Percentiles rank a stretch among this genome's conserved stretches.
These are phyloP conservation scores for Corylus americana DNA, from an alignment of 306 rosid species.

Conservation along the genomic window DNA sequence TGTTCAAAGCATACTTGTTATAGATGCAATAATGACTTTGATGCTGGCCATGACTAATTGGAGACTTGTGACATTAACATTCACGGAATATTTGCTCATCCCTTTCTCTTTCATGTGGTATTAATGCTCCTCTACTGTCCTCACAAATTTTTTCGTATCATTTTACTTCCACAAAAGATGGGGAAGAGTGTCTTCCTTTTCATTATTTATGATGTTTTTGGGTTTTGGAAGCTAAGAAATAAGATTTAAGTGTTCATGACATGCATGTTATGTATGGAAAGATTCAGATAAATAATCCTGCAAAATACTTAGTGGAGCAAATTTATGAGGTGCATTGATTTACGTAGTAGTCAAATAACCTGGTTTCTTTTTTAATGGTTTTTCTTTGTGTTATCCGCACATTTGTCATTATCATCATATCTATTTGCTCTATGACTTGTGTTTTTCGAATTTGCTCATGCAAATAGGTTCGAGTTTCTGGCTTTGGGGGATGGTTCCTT, in stretches of 20 bases:
- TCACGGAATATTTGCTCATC: background rate
- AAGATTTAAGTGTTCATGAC: background rate
- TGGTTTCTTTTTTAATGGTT: background rate
- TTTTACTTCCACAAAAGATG: background rate
- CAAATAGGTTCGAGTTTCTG: conserved; percentile 83
- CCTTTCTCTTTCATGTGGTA: background rate
- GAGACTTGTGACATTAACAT: background rate
- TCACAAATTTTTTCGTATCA: background rate
- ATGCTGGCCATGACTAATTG: conserved; percentile 5
- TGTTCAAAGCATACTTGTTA: background rate
- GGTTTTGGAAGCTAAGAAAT: background rate
- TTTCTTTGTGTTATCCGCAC: background rate
- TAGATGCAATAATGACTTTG: background rate
- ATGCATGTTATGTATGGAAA: background rate
- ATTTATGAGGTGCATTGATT: background rate
- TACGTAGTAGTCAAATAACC: too few species aligned
- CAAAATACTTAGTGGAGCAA: background rate
- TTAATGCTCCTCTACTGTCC: background rate
- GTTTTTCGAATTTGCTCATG: conserved; percentile 30
- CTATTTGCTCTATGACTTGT: background rate
- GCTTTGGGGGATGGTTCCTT: conserved; percentile 93
- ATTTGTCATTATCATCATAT: background rate
- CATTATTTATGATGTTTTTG: background rate
- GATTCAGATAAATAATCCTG: background rate
- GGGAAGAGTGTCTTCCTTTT: background rate